Evolutionary conservation across 805 yeast species (phyloP), one percentile per base, ranked within the genome.

Genomic region (Metschnikowia bowlesiae): DNA sequence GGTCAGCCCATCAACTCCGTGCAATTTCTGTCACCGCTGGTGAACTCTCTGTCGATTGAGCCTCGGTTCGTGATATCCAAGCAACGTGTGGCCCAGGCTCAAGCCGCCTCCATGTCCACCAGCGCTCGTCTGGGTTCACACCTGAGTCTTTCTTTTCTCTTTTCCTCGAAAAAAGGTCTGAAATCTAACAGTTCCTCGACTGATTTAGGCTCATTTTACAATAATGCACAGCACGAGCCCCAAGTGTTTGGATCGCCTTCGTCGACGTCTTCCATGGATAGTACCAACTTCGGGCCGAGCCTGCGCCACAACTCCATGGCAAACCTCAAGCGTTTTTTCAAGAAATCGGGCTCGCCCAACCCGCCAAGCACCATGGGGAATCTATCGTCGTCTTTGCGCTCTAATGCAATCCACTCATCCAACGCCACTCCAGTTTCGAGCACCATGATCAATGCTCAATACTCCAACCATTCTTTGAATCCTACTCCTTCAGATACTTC

Each of bases 41-140:
- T 86, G 6, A 56, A 57, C 48, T 65, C 80, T 6, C 68, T 81
- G 16, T 76, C 82, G 32, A 83, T 90, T n/a, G 97, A 89, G 62
- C 87, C 95, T 13, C 76, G 96, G 39, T 89, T 90, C 62, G 82
- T 90, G 45, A 85, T 90, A 37, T 87, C 95, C 9, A 82, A 88
- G 60, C 94, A 85, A 53, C 80, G 87, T 48, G 81, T 84, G 26
- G 83, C 76, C 41, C 82, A 71, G 55, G 79, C 74, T 16, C 57
- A 56, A 18, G 78, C 77, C 2, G 63, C 70, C 3, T 57, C 65
- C 37, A 57, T 71, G 30, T 58, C 71, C 8, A 38, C 54, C 29
- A 60, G 68, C 14, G 73, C 68, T 41, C 66, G 74, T 44, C 64
- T 65, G 45, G 71, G 69, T 8, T 75, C 80, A 6, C 78, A 75